Evolutionary conservation across 345 rosid genomes (phyloP).

Genomic region (Syzygium aromaticum): DNA sequence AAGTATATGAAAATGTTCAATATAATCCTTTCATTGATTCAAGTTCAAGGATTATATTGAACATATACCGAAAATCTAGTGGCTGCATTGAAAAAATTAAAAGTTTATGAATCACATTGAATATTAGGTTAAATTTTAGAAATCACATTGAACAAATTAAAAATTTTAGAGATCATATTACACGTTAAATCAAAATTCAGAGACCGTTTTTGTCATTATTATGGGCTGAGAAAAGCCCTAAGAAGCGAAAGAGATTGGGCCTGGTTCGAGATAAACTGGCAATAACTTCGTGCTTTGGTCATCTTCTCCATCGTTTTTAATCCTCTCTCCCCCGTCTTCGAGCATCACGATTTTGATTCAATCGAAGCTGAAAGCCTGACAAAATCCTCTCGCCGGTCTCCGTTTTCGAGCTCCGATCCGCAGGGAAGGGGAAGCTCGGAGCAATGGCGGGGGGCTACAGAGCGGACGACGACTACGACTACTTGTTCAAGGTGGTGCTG

Average conservation of each 20-base stretch:
- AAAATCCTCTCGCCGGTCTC: not conserved
- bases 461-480: constrained; percentile 86
- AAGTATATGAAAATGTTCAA: too few species aligned
- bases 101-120: too few species aligned
- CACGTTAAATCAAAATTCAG: too few species aligned
- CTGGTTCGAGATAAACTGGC: not conserved
- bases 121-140: too few species aligned
- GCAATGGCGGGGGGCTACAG: constrained; percentile 51
- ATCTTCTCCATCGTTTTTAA: not conserved
- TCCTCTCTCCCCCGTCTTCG: not conserved
- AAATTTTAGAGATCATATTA: too few species aligned
- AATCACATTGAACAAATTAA: too few species aligned
- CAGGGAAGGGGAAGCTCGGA: not conserved
- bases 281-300: not conserved
- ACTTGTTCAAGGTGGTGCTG: constrained; percentile 63
- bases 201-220: not conserved
- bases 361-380: not conserved
- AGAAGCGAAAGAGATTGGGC: not conserved
- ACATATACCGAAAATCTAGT: too few species aligned
- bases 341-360: not conserved
- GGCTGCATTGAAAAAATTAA: too few species aligned
- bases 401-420: not conserved
- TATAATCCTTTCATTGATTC: too few species aligned
- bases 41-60: too few species aligned
- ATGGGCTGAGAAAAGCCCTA: not conserved